Conservation (phyloP, 2,329 filamentous ascomycete genomes). For the Harringtonia aguacate region DNA sequence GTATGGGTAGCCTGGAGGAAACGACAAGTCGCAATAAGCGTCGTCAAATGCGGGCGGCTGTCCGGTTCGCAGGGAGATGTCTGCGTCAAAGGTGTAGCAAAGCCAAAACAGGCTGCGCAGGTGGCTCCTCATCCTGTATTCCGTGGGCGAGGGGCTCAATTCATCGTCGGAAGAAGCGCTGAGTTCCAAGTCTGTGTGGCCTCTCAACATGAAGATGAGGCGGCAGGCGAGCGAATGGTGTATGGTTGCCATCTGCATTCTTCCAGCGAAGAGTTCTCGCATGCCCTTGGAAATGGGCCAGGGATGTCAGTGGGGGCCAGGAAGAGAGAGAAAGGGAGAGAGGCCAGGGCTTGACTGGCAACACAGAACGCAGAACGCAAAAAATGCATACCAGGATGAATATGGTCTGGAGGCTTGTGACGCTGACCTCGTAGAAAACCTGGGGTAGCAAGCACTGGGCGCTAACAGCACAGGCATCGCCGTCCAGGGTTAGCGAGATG, state of each 20-base stretch:
- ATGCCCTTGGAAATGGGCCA: no score
- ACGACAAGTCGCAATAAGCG: conserved; percentile 39
- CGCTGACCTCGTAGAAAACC: conserved; percentile 28
- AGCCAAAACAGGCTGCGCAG: conserved; percentile 41
- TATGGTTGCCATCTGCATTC: no score
- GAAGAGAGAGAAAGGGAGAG: not conserved
- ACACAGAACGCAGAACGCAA: no score
- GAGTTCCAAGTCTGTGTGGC: conserved; percentile 13
- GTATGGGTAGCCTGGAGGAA: conserved; percentile 20
- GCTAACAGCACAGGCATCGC: conserved; percentile 27
- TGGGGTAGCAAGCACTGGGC: conserved; percentile 31
- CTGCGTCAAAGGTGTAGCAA: conserved; percentile 43
- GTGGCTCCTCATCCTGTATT: no score
- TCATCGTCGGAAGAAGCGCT: no score
- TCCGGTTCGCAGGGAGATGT: conserved; percentile 40
- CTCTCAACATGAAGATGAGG: not conserved
- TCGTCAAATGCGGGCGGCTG: conserved; percentile 40
- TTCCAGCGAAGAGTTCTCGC: no score
- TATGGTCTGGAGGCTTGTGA: conserved; percentile 32
- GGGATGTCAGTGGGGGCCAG: no score
- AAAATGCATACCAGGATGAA: conserved; percentile 42
- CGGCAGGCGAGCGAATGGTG: no score
- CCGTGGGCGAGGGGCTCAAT: no score
- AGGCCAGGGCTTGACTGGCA: no score
- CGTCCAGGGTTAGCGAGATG: conserved; percentile 19